Evolutionary conservation across 176 grass and related monocot species (phyloP).

Genomic region (Carex myosuroides): DNA sequence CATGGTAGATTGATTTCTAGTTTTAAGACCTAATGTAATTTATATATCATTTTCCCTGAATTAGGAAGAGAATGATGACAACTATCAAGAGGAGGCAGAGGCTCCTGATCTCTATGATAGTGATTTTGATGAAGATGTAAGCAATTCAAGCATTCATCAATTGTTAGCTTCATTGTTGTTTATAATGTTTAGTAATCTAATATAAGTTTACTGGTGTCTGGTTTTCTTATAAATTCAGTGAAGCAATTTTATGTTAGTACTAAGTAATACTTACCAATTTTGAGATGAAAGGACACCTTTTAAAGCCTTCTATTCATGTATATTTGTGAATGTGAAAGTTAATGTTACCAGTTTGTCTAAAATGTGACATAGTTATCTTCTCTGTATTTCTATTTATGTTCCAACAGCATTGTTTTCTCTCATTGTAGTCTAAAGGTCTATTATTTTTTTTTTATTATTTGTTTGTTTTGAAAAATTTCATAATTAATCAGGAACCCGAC

Average conservation of each 20-base stretch:
- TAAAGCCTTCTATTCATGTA: neutral
- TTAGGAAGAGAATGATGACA: constrained; percentile 76
- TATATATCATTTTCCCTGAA: neutral
- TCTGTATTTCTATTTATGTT: neutral
- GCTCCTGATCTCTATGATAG: constrained; percentile 78
- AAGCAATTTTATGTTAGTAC: neutral
- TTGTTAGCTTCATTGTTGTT: neutral
- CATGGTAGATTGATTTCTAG: neutral
- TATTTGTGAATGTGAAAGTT: neutral
- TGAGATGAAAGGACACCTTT: neutral
- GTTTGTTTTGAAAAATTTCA: constrained; percentile 1
- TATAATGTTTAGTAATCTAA: neutral
- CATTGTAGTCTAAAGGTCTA: neutral
- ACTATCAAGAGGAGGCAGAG: constrained; percentile 68
- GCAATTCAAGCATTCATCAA: constrained; percentile 12
- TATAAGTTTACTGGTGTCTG: neutral
- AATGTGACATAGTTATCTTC: neutral
- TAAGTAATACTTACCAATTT: neutral
- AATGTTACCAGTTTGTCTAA: neutral
- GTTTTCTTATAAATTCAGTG: neutral
- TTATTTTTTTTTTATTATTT: neutral
- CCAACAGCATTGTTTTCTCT: neutral
- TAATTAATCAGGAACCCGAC: constrained; percentile 48
- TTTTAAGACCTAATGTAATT: neutral
- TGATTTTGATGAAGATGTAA: constrained; percentile 74